Conservation (phyloP, 2,329 filamentous ascomycete species). For the Aspergillus transmontanensis region DNA sequence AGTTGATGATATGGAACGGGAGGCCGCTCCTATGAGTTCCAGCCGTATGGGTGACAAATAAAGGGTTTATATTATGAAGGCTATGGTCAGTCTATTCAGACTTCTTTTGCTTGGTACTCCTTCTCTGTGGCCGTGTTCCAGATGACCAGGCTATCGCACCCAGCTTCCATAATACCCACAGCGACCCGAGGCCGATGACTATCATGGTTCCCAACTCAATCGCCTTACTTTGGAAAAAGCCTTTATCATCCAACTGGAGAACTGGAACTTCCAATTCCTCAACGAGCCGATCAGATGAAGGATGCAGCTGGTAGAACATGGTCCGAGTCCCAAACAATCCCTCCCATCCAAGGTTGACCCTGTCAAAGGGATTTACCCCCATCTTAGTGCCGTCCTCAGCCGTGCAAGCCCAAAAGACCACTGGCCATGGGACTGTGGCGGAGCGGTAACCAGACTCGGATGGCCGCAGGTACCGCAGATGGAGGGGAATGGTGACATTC, state of each 20-base stretch:
- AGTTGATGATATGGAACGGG: neutral
- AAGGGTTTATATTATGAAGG: conserved; percentile 10
- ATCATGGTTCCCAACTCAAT: conserved; percentile 60
- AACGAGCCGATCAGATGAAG: conserved; percentile 52
- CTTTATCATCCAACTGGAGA: conserved; percentile 57
- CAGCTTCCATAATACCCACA: conserved; percentile 70
- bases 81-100: conserved; percentile 23
- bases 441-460: conserved; percentile 56
- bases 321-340: conserved; percentile 74
- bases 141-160: conserved; percentile 30
- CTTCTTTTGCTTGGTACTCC: conserved; percentile 25
- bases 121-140: conserved; percentile 18
- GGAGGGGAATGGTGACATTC: conserved; percentile 67
- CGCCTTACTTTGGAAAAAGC: conserved; percentile 32
- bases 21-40: neutral
- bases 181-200: conserved; percentile 65
- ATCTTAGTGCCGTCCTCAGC: conserved; percentile 64
- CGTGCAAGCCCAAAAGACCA: conserved; percentile 87
- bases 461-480: conserved; percentile 79
- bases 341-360: conserved; percentile 83
- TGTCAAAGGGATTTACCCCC: conserved; percentile 79
- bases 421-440: conserved; percentile 73
- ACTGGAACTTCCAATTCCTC: conserved; percentile 67
- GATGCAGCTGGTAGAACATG: conserved; percentile 78
- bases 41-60: neutral